Evolutionary conservation across 1,284 basidiomycete species (phyloP), one percentile per base, ranked within the genome.

Genomic region (Rhodotorula sp.): DNA sequence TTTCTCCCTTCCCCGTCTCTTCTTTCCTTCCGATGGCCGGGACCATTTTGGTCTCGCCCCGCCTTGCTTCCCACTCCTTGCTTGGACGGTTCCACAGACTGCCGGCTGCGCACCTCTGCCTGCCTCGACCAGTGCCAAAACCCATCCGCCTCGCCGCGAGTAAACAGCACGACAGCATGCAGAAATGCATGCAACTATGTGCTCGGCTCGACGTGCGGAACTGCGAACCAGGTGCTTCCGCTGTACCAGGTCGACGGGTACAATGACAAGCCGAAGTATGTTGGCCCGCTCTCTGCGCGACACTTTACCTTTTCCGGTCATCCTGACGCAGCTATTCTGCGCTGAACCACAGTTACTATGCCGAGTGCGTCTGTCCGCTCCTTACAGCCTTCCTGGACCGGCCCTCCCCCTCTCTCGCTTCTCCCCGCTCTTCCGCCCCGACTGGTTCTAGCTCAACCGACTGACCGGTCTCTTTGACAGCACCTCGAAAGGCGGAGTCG

Each of bases 121-220:
- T 74, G 72, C 44, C 66, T 74, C 51, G 66, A 71, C 44, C 58
- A 60, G 8, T 74, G 72, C 58, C 57, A 61, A n/a, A 69, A 71
- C 44, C 63, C 64, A 7, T 25, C 58, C n/a, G 64, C 67, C 4
- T 67, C 65, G 9, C 61, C 67, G 17, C 29, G 51, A 6, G 51
- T 67, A 9, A 46, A 29, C 46, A 57, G 57, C 29, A 34, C 41
- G 8, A n/a, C 36, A 12, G 19, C 64, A 9, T 74, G 72, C 41
- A 64, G 57, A 19, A 50, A 51, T 3, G 69, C 69, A 29, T 73
- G 72, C 50, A 68, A 70, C 56, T 73, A 73, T 50, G 54, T 73
- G 13, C 48, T 73, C 37, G 61, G 63, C 22, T 68, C 69, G 29
- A 71, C 69, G 1, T 74, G 72, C 61, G 72, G 72, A 5, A 74